phyloP scores from a whole-genome alignment of 768 basidiomycete species.

The Boletellus sp. region DNA sequence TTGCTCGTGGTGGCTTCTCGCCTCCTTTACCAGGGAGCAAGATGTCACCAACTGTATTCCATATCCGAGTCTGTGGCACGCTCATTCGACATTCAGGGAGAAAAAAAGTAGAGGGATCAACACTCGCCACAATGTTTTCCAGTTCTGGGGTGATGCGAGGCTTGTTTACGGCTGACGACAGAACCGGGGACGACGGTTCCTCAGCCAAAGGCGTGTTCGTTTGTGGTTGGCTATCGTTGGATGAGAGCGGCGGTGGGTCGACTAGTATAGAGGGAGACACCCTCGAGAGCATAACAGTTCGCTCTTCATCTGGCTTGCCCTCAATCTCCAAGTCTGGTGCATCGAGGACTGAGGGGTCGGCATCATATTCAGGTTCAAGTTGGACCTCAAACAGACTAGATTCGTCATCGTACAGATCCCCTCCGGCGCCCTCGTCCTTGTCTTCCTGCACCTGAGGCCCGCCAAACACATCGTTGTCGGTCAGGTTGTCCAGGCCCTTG shows the following conservation, averaged over 20 bases:
- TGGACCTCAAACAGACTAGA: slow-evolving; percentile 9
- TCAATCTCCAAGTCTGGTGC: slow-evolving; percentile 2
- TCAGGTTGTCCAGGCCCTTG: slow-evolving; percentile 1
- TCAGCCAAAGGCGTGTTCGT: slow-evolving; percentile 1
- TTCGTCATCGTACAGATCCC: slow-evolving; percentile 15
- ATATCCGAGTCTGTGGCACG: slow-evolving; percentile 56
- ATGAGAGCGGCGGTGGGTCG: not conserved
- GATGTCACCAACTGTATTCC: slow-evolving; percentile 61
- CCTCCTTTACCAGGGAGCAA: slow-evolving; percentile 51
- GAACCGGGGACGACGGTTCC: slow-evolving; percentile 8
- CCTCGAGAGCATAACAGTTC: slow-evolving; percentile 31
- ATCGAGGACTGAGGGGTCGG: slow-evolving; percentile 1
- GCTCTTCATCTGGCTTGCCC: slow-evolving; percentile 26
- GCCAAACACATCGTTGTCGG: slow-evolving; percentile 9
- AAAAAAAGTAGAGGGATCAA: not conserved
- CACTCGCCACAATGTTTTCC: slow-evolving; percentile 60
- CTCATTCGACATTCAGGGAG: not conserved
- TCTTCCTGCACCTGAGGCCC: not conserved
- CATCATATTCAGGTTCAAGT: slow-evolving; percentile 5
- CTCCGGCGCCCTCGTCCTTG: slow-evolving; percentile 1
- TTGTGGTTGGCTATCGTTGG: slow-evolving; percentile 6
- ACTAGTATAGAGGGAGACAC: not conserved
- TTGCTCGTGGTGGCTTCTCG: slow-evolving; percentile 46
- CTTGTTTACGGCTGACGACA: slow-evolving; percentile 30
- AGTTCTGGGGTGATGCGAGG: slow-evolving; percentile 58